Evolutionary conservation across 352 stramenopile genomes (phyloP), one percentile per base, ranked within the genome.

Genomic region (Porosira glacialis): DNA sequence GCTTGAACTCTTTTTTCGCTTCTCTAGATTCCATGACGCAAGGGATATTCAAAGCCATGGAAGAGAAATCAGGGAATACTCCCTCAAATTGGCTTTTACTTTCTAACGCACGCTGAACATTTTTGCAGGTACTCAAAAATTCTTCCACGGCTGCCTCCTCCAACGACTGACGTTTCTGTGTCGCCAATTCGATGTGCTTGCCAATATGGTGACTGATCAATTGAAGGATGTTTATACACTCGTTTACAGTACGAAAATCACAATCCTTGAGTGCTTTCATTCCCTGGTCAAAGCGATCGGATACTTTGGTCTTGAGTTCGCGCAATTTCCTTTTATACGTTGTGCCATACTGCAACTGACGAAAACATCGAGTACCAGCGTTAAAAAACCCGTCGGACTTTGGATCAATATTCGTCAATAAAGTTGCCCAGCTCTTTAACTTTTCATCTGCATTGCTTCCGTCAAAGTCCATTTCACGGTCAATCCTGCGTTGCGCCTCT

Each of bases 1-100:
- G 57, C 19, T 43, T 2, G 52, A 79, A 81, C 35, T 53, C 33
- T 19, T 60, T 75, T 21, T 66, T n/a, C 22, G 41, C 26, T 24
- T 52, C 26, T 30, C 56, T 26, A 13, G 52, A 72, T 26, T 45
- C 11, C 17, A 71, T 55, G 27, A 70, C 45, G 28, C 55, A 66
- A 13, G 30, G 26, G 35, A 81, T 57, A 38, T 79, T 17, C 13
- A 83, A 21, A 2, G 78, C 52, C 59, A 81, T 75, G 1, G 60
- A 45, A 17, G 66, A 67, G 44, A 72, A 85, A 6, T 87, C 75
- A 27, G 33, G n/a, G 66, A 83, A 87, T 10, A 75, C 56, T 30
- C 72, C 38, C 70, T 87, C 63, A 53, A 85, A 85, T 17, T 53
- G 47, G 47, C 39, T 24, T 28, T 60, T 38, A n/a, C 39, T 51